Base-by-base conservation (phyloP, 805 yeast genomes). In the Ogataea pilisensis region DNA sequence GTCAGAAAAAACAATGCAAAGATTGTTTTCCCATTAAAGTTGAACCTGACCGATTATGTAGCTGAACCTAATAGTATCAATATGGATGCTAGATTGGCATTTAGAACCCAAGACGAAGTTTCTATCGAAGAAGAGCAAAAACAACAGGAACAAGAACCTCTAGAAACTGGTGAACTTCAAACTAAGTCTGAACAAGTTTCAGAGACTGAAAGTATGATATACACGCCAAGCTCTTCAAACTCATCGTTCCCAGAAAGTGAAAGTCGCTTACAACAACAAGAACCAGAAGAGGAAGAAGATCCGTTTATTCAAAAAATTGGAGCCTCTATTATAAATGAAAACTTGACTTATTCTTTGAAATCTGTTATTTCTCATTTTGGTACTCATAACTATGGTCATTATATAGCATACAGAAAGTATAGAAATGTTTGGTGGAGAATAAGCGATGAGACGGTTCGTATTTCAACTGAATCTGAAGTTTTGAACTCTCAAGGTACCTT, bases 321-420 rank as follows among this genome's bases (percentile, higher is more conserved):
- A 41, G 31, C 42, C 14, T 22, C 29, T 34, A 32, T 44, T 20
- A 28, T 27, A n/a, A 39, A 45, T 43, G 73, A 78, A 3, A 69
- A 72, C 3, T 59, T 83, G 33, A 66, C 72, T 3, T 91, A 91
- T 60, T 72, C 79, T 30, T 70, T 91, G 46, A 85, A 85, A 56
- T 86, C 96, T 1, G 93, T 86, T 1, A 85, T 91, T 34, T 81
- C 91, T 1, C 99, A 91, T 62, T 90, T 83, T 60, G 99, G 99
- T 36, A 85, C 96, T 1, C 97, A 93, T 54, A 89, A 91, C 54
- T 93, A 88, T 59, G 99, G 99, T n/a, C 99, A 91, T 62, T 91
- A 91, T 58, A 85, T 91, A 45, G 88, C 95, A 31, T 91, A 76
- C 65, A 78, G 97, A 55, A 82, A 79, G 54, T 74, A 68, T 43